Base-by-base conservation (phyloP, 345 rosid species). In the Acer yangbiense region DNA sequence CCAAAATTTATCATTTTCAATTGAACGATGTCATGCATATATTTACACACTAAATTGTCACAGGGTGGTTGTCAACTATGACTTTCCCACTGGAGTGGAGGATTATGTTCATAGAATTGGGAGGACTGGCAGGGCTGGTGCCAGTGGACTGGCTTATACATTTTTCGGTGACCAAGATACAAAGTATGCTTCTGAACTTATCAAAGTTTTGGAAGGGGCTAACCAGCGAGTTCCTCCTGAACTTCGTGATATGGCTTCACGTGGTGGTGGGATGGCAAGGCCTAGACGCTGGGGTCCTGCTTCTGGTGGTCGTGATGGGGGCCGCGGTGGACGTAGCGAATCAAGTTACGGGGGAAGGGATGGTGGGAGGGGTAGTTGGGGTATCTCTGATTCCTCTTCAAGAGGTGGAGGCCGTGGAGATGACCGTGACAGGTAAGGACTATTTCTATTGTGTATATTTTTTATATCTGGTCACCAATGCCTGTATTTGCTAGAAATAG, bases 71-170 rank as follows among this genome's bases (percentile, higher is more conserved):
- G 72, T 96, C 82, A 96, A 96, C 81, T 96, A 92, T 81, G 99
- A 96, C 81, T 96, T 96, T 73, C 98, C 99, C 11, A 94, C 92
- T 44, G 99, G 99, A 73, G 95, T 94, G 72, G 99, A 96, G 82
- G 99, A 96, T 74, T 96, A 96, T 81, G 98, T 96, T 73, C 99
- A 96, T 77, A 87, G 99, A 84, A 96, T 96, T 76, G 99, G 99
- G 71, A 92, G 99, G 83, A 96, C 98, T 16, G 99, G 97, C 41
- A 90, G 99, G 82, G 98, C 99, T 29, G 99, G 99, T 79, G 99
- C 98, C n/a, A 92, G 95, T 39, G 99, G 99, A 72, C 17, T 87
- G 63, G 94, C 99, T 12, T 85, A 87, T 82, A 94, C 98, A 13
- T 96, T 96, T 76, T 89, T 94, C 66, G 89, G 94, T 23, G 98